These are phyloP conservation scores for Diaporthe amygdali DNA, from an alignment of 2,329 filamentous ascomycete genomes.

Conservation along the genomic window DNA sequence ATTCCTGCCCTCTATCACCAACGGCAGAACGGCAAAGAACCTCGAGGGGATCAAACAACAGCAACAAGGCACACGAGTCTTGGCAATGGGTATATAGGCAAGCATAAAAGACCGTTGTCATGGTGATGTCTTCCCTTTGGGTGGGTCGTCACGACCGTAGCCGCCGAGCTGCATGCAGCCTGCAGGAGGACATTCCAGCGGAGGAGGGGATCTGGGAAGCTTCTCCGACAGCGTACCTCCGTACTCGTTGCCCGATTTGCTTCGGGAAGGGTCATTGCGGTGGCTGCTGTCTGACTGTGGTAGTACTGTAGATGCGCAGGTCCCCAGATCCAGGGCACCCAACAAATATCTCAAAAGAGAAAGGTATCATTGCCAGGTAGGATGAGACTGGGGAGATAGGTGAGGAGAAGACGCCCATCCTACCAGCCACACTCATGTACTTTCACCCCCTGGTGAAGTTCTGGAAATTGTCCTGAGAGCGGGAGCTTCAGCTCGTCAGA, in stretches of 20 bases:
- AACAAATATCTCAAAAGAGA: background rate
- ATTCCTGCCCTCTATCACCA: background rate
- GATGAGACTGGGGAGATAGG: background rate
- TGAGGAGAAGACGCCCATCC: background rate
- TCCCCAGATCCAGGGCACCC: background rate
- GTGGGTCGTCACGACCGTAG: constrained; percentile 7
- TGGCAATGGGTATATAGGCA: background rate
- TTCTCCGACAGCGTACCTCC: background rate
- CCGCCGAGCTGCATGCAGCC: constrained; percentile 19
- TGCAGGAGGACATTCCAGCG: constrained; percentile 14
- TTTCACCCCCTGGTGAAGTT: constrained; percentile 7
- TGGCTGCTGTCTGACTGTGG: background rate
- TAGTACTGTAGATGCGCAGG: background rate
- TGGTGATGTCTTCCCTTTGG: constrained; percentile 9
- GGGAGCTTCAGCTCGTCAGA: constrained; percentile 15
- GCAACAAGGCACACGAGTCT: background rate
- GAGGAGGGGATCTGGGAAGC: background rate
- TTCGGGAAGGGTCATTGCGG: background rate
- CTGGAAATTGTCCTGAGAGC: constrained; percentile 12
- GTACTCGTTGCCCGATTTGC: background rate
- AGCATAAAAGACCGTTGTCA: constrained; percentile 17
- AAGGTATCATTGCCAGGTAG: background rate
- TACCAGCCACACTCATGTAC: constrained; percentile 6
- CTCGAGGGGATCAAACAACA: constrained; percentile 12
- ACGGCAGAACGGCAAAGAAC: constrained; percentile 4